Evolutionary conservation across 2,329 filamentous ascomycete genomes (phyloP).

Genomic region (Coniochaeta sp.): DNA sequence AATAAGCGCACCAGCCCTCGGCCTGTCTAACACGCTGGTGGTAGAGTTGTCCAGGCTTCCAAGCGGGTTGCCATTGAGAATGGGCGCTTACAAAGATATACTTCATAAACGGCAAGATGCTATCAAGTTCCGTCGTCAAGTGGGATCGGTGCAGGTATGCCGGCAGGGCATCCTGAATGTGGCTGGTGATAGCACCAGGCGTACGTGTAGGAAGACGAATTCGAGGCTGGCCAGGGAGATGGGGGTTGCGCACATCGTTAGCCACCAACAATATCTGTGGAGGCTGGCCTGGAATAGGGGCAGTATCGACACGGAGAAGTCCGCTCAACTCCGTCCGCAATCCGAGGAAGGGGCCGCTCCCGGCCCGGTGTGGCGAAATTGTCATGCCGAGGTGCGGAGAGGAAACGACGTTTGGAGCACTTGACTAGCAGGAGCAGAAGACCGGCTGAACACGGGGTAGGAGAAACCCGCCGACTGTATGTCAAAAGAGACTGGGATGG

Average conservation of each 20-base stretch:
- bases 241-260: constrained; percentile 1
- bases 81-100: constrained; percentile 16
- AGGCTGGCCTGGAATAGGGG: not conserved
- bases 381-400: not conserved
- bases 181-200: not conserved
- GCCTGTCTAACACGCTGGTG: too few species aligned
- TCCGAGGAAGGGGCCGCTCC: not conserved
- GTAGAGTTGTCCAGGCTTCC: not conserved
- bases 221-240: constrained; percentile 19
- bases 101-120: constrained; percentile 17
- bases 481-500: too few species aligned
- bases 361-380: not conserved
- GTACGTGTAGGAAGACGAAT: constrained; percentile 8
- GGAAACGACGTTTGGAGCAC: too few species aligned
- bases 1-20: too few species aligned
- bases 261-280: not conserved
- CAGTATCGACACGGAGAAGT: not conserved
- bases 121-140: constrained; percentile 13
- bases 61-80: not conserved
- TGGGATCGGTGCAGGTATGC: constrained; percentile 14
- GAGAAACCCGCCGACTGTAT: too few species aligned
- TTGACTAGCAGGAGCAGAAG: too few species aligned
- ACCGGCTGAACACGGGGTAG: too few species aligned
- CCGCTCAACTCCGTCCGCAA: not conserved
- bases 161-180: constrained; percentile 7